Percentiles rank a stretch among this genome's conserved stretches.
phyloP scores from a whole-genome alignment of 2,329 filamentous ascomycete genomes.

The Monosporascus sp. region DNA sequence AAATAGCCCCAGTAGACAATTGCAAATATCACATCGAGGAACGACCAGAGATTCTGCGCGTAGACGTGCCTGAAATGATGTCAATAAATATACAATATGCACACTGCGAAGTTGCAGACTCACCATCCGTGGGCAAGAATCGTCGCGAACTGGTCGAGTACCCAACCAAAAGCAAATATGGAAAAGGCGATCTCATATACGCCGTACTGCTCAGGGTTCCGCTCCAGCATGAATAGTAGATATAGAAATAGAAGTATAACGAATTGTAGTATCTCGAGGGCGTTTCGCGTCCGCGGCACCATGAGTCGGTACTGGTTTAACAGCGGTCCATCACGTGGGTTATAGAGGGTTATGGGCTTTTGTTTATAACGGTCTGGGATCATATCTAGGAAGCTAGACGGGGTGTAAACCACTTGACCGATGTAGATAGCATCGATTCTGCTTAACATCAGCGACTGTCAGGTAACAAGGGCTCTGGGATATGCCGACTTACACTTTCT shows the following conservation, averaged over 20 bases:
- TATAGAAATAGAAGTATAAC: slow-evolving; percentile 64
- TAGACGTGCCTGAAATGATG: slow-evolving; percentile 61
- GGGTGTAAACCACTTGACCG: slow-evolving; percentile 76
- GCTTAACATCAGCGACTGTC: slow-evolving; percentile 7
- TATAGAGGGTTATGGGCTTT: slow-evolving; percentile 75
- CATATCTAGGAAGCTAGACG: slow-evolving; percentile 75
- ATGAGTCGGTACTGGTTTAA: slow-evolving; percentile 83
- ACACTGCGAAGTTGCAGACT: slow-evolving; percentile 11
- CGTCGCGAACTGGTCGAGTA: slow-evolving; percentile 70
- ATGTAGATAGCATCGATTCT: slow-evolving; percentile 74
- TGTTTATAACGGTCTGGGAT: slow-evolving; percentile 83
- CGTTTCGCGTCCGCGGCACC: slow-evolving; percentile 71
- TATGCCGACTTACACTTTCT: slow-evolving; percentile 54
- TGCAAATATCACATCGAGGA: slow-evolving; percentile 76
- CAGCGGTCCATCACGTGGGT: slow-evolving; percentile 67
- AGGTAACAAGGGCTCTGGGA: not conserved
- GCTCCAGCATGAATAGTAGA: slow-evolving; percentile 64
- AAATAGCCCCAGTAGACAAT: slow-evolving; percentile 66
- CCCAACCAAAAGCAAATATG: slow-evolving; percentile 74
- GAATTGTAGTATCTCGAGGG: slow-evolving; percentile 72
- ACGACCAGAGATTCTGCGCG: slow-evolving; percentile 84
- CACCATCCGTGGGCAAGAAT: slow-evolving; percentile 68
- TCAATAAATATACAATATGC: slow-evolving; percentile 3
- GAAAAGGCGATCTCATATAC: slow-evolving; percentile 61
- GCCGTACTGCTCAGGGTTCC: slow-evolving; percentile 53